Conservation (phyloP, 2,329 filamentous ascomycete genomes). For the Neopestalotiopsis sp. region DNA sequence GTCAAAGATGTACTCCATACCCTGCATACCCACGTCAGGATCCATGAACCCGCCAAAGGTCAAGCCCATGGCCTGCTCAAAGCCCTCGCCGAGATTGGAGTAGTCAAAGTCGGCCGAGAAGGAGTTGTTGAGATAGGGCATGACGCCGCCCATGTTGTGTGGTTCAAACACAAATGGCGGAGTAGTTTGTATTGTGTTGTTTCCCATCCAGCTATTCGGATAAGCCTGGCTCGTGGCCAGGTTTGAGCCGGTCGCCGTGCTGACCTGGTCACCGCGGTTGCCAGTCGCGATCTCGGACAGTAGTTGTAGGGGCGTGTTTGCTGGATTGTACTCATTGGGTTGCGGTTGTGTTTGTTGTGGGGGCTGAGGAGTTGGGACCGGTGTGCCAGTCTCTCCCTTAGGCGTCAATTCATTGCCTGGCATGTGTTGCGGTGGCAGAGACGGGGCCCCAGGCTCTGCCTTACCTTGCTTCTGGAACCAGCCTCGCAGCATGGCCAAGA, state of each 20-base stretch:
- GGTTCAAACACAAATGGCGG: not conserved
- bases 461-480: conserved; percentile 67
- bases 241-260: conserved; percentile 23
- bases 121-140: conserved; percentile 35
- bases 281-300: conserved; percentile 61
- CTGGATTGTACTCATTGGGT: conserved; percentile 36
- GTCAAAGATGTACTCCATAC: conserved; percentile 4
- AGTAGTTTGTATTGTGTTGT: not conserved
- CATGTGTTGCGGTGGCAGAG: conserved; percentile 20
- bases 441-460: conserved; percentile 12
- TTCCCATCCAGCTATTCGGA: not conserved
- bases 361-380: not conserved
- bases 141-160: conserved; percentile 16
- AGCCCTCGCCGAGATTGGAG: conserved; percentile 42
- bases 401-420: conserved; percentile 5
- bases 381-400: conserved; percentile 20
- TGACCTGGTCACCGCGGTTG: conserved; percentile 32
- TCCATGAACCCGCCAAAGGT: conserved; percentile 42
- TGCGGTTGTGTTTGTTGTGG: conserved; percentile 19
- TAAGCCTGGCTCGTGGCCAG: not conserved
- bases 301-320: conserved; percentile 60
- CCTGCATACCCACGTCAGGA: not conserved
- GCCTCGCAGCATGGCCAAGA: conserved; percentile 70
- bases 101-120: conserved; percentile 41
- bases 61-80: conserved; percentile 49